Base-by-base conservation (phyloP, 257 asterid genomes). In the Scutellaria galericulata region DNA sequence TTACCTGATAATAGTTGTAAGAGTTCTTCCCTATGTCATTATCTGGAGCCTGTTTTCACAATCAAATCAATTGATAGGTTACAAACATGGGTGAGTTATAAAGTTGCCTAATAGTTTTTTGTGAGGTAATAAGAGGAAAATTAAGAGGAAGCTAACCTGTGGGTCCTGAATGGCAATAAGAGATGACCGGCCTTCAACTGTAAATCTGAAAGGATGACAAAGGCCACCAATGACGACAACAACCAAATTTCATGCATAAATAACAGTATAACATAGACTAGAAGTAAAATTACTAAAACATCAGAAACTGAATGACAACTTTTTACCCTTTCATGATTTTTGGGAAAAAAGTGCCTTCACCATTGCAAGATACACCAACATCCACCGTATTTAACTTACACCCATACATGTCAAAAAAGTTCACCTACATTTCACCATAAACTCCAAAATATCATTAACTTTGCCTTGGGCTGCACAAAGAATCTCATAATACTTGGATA, bases 1-100 rank as follows among this genome's bases (percentile, higher is more conserved):
- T 64, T 57, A 87, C 96, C 96, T 90, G 96, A 79, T 82, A 89
- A 86, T 88, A 94, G 84, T 94, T 94, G 86, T 80, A 91, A 46
- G 99, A 91, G 80, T 72, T 89, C 90, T 89, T 94, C 56, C 99
- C 98, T 12, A 94, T 86, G 74, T 94, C 99, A 56, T 94, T 94
- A 54, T 91, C 97, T 57, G 97, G 93, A 81, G 89, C 84, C 99
- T 91, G 85, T 79, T 77, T 57, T 60, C 77, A 78, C 56, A 75
- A 66, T 47, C 40, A 76, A 75, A 72, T 51, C 37, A 1, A 44
- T 10, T 69, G 48, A 55, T 14, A 18, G 39, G 27, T 24, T 24
- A 24, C 2, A 24, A 1, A 45, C 59, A 37, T 40, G 24, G 50
- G 27, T 42, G 15, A 64, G 47, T 75, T n/a, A 63, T 22, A 11